Base-by-base conservation (phyloP, 2,329 filamentous ascomycete species). In the Cladobotryum protrusum region DNA sequence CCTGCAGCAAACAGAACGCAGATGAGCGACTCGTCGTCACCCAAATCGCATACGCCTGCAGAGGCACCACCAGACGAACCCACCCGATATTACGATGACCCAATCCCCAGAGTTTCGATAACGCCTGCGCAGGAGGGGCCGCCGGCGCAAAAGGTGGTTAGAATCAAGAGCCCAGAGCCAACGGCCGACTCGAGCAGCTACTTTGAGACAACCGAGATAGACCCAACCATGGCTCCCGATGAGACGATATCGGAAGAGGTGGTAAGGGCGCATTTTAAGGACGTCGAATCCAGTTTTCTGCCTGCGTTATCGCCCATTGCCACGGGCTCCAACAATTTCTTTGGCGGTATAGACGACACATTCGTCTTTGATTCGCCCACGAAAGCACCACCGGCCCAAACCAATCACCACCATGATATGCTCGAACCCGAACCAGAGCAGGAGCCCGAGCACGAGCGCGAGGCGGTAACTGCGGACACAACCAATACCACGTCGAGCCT, bases 201-300 rank as follows among this genome's bases (percentile, higher is more conserved):
- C 52, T 57, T 75, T 37, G 73, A 75, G 40, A 64, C 67, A 24
- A 63, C 64, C 5, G 64, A 66, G 19, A 59, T 69, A 48, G 68
- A 72, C 45, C 56, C 63, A 18, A 68, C 62, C 24, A 54, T 56
- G 13, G 56, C 45, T 14, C 53, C 59, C 9, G 67, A 73, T 48
- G 75, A 81, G 48, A 77, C 76, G 3, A 62, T 79, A 39, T 74
- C 74, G 40, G 78, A 81, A 56, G 72, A 75, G 43, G 72, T 72
- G 40, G 72, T 82, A 17, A 71, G 74, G 54, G 73, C 75, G 49
- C 80, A 84, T 59, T 64, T 85, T 17, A 73, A 78, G 57, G 82
- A 85, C 59, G 74, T 84, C 54, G 82, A 86, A 60, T 85, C 82
- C 33, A 85, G 82, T 66, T 85, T 85, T 59, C 62, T 82, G 48